A percentile compares a stretch with the other conserved stretches of the same genome.
Conservation (phyloP, 352 stramenopile species). For the Phytophthora boehmeriae region DNA sequence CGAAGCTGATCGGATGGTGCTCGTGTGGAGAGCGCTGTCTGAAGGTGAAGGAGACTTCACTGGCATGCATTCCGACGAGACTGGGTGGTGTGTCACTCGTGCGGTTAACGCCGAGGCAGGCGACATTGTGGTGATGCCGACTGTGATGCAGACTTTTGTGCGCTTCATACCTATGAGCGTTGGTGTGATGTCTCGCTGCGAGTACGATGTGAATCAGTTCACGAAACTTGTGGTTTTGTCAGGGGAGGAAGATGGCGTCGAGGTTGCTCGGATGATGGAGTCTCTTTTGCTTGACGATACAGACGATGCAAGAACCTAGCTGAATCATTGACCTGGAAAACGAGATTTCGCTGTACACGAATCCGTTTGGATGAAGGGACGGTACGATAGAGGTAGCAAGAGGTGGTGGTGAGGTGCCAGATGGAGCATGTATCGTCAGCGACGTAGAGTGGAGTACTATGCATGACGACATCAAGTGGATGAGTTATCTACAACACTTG, state of each 20-base stretch:
- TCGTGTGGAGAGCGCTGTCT: slow-evolving; percentile 50
- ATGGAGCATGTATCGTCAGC: slow-evolving; percentile 10
- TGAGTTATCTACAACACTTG: neutral
- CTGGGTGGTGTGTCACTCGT: slow-evolving; percentile 37
- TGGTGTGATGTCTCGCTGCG: neutral
- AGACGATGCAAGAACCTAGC: too few species aligned
- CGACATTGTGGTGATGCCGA: neutral
- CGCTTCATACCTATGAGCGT: slow-evolving; percentile 25
- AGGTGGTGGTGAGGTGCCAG: too few species aligned
- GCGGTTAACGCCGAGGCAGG: neutral
- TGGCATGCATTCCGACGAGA: slow-evolving; percentile 50
- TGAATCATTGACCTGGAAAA: too few species aligned
- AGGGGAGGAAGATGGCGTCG: slow-evolving; percentile 24
- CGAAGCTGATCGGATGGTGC: slow-evolving; percentile 42
- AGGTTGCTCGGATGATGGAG: slow-evolving; percentile 35
- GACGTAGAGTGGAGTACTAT: slow-evolving; percentile 10
- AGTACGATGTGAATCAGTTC: slow-evolving; percentile 23
- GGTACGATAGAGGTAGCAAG: too few species aligned
- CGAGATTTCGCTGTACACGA: too few species aligned
- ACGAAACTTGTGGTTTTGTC: slow-evolving; percentile 34
- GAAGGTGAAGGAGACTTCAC: slow-evolving; percentile 32
- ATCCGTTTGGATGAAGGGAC: too few species aligned
- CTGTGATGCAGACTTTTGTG: slow-evolving; percentile 30
- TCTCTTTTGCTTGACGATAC: slow-evolving; percentile 15
- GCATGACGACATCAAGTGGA: slow-evolving; percentile 7